Percentiles rank a stretch among this genome's conserved stretches.
phyloP scores from a whole-genome alignment of 2,329 filamentous ascomycete species.

The Aspergillus floridensis region DNA sequence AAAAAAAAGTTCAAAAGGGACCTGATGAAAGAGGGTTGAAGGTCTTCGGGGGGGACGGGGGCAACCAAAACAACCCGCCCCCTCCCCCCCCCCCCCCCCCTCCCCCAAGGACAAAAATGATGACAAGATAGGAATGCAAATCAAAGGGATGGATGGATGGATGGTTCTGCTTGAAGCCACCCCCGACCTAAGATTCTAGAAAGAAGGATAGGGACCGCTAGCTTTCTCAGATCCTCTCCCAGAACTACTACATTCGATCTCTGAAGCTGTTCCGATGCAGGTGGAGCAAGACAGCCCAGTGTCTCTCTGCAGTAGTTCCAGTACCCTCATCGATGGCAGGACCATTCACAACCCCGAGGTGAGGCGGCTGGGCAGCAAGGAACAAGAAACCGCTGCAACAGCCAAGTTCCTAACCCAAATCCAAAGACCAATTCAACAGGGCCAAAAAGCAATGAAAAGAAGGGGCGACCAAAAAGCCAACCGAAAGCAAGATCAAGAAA shows the following conservation, averaged over 20 bases:
- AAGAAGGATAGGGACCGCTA: background rate
- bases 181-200: background rate
- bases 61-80: constrained; percentile 3
- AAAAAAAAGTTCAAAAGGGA: too few species aligned
- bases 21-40: background rate
- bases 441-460: background rate
- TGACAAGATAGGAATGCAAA: constrained; percentile 4
- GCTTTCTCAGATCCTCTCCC: too few species aligned
- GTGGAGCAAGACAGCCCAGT: constrained; percentile 8
- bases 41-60: constrained; percentile 9
- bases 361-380: constrained; percentile 12
- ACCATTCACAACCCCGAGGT: constrained; percentile 7
- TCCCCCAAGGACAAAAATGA: background rate
- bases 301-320: constrained; percentile 3
- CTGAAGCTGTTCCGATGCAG: constrained; percentile 1
- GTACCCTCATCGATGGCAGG: constrained; percentile 10
- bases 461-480: constrained; percentile 2
- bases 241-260: background rate
- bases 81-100: too few species aligned
- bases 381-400: constrained; percentile 9
- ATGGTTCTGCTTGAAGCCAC: background rate
- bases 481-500: background rate
- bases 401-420: background rate
- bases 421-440: background rate
- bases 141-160: constrained; percentile 2